phyloP scores from a whole-genome alignment of 306 rosid species.

The Dalbergia oliveri region DNA sequence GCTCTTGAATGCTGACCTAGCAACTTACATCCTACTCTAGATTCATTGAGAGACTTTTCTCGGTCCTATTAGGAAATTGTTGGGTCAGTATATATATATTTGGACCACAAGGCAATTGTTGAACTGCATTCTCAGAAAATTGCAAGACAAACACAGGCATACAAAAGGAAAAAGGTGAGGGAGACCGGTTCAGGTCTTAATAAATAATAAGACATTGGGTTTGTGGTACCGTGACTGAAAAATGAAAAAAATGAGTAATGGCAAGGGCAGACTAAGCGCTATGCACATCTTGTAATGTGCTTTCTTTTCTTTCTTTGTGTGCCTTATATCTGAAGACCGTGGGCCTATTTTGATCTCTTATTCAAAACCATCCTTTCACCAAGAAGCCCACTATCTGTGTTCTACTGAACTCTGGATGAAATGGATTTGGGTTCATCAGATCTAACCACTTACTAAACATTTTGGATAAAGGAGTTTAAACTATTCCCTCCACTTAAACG shows the following conservation, averaged over 20 bases:
- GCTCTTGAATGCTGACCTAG: too few species aligned
- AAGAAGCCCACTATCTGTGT: slow-evolving; percentile 3
- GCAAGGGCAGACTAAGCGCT: slow-evolving; percentile 15
- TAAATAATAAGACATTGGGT: slow-evolving; percentile 41
- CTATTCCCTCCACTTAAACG: too few species aligned
- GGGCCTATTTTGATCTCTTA: neutral
- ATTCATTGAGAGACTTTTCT: too few species aligned
- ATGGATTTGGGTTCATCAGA: neutral
- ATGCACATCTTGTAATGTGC: slow-evolving; percentile 35
- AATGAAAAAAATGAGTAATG: slow-evolving; percentile 30
- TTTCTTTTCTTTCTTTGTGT: slow-evolving; percentile 16
- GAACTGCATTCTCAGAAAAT: too few species aligned
- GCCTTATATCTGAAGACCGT: neutral
- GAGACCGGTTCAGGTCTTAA: too few species aligned
- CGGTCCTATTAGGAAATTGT: too few species aligned
- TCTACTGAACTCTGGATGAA: neutral
- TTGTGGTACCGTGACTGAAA: slow-evolving; percentile 41
- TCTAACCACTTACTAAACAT: neutral
- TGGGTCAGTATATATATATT: too few species aligned
- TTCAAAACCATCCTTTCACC: neutral
- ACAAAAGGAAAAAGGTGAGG: too few species aligned
- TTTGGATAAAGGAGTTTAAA: neutral
- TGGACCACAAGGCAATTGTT: too few species aligned
- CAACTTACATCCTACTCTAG: too few species aligned
- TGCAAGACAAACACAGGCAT: too few species aligned